Base-by-base conservation (phyloP, 1,139 yeast species). In the Candida labiduridarum region DNA sequence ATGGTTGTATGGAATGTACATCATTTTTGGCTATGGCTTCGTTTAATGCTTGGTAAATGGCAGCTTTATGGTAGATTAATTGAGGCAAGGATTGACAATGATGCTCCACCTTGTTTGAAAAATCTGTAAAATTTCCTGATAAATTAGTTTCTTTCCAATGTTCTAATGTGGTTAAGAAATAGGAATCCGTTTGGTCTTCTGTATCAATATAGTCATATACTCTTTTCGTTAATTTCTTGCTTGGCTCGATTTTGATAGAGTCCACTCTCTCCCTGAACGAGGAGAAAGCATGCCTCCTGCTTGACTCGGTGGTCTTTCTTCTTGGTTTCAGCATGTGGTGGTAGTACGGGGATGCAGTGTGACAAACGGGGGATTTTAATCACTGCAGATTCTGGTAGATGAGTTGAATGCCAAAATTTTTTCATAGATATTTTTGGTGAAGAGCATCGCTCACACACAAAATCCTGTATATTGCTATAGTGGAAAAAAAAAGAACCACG, bases 111-210 rank as follows among this genome's bases (percentile, higher is more conserved):
- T 78, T 76, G 14, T 78, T 80, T 5, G 79, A 72, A 61, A 91
- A 87, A 10, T 79, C 83, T 6, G 86, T 79, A 64, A 90, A 94
- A 49, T 77, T 78, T 3, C 84, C 85, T 48, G 97, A 86, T 52
- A 90, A 69, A 64, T 92, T 94, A 49, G 90, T 82, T 63, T 94
- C 98, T 54, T 76, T 79, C 97, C 98, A 94, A 61, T 89, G 91
- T 49, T 87, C 86, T 53, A 89, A 74, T 0, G 96, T 84, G 6
- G 96, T 80, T 38, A 85, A 69, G 59, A 92, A 89, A 67, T 87
- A 94, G 1, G 97, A 90, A 2, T 84, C 71, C 56, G 87, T 94
- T 40, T 80, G 89, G 39, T 52, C 50, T 36, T 44, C 46, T 4
- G 46, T 44, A 44, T 44, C 46, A 29, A 44, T 44, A 49, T 81